Conservation (phyloP, 1,139 yeast species). For the Kodamaea arcana region DNA sequence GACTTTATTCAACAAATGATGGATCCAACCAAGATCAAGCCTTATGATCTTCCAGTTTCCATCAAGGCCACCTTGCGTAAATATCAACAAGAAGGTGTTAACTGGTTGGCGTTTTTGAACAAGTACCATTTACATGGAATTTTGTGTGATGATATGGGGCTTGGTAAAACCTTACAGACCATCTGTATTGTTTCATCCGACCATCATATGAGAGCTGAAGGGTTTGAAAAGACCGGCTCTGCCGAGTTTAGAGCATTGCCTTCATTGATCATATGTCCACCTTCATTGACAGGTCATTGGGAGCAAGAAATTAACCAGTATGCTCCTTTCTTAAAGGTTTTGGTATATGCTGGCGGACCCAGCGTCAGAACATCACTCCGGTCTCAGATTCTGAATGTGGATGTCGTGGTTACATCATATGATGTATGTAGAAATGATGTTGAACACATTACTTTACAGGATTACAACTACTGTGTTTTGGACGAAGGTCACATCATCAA, state of each 20-base stretch:
- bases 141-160: conserved; percentile 98
- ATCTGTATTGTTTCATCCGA: conserved; percentile 96
- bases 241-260: conserved; percentile 77
- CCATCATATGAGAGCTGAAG: conserved; percentile 79
- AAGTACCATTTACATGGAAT: conserved; percentile 95
- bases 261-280: conserved; percentile 88
- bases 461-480: conserved; percentile 89
- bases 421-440: conserved; percentile 95
- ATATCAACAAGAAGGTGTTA: conserved; percentile 97
- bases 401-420: conserved; percentile 89
- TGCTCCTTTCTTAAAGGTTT: conserved; percentile 79
- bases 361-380: conserved; percentile 60
- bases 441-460: conserved; percentile 53
- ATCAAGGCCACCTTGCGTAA: conserved; percentile 91
- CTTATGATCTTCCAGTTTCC: conserved; percentile 84
- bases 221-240: conserved; percentile 54
- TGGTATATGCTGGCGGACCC: conserved; percentile 93
- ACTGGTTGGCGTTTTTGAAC: conserved; percentile 95
- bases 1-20: conserved; percentile 96
- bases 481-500: conserved; percentile 98
- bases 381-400: conserved; percentile 51
- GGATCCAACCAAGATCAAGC: conserved; percentile 91
- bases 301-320: conserved; percentile 89
- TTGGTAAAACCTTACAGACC: conserved; percentile 95
- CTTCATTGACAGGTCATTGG: conserved; percentile 98